A percentile compares a stretch with the other conserved stretches of the same genome.
These are phyloP conservation scores for Cladosporium sp. DNA, from an alignment of 2,329 filamentous ascomycete genomes.

Conservation along the genomic window DNA sequence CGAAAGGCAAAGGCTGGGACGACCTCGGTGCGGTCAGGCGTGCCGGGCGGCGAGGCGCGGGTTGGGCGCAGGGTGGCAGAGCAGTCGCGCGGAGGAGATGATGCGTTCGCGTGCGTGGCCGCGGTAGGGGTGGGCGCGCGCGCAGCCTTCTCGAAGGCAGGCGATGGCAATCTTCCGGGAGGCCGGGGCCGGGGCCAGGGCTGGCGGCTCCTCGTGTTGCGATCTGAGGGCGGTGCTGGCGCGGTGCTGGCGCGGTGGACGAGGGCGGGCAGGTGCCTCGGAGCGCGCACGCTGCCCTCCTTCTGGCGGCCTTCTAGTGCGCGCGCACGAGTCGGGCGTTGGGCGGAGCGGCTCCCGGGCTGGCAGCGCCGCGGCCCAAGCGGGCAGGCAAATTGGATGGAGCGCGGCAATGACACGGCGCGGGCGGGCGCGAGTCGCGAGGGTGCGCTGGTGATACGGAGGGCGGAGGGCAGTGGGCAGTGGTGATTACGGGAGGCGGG, in stretches of 20 bases:
- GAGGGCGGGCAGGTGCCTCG: neutral
- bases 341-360: neutral
- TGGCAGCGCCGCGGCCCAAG: neutral
- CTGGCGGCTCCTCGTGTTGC: slow-evolving; percentile 9
- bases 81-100: too few relatives aligned
- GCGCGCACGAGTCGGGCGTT: too few relatives aligned
- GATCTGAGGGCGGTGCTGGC: slow-evolving; percentile 1
- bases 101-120: slow-evolving; percentile 4
- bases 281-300: neutral
- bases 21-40: too few relatives aligned
- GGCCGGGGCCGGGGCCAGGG: slow-evolving; percentile 3
- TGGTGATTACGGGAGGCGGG: too few relatives aligned
- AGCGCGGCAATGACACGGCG: slow-evolving; percentile 4
- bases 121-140: neutral
- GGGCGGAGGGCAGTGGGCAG: too few relatives aligned
- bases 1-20: too few relatives aligned
- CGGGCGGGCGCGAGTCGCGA: neutral
- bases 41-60: neutral
- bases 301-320: slow-evolving; percentile 14
- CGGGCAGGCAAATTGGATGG: slow-evolving; percentile 10
- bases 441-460: too few relatives aligned
- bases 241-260: neutral
- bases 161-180: slow-evolving; percentile 8
- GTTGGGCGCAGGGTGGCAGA: neutral
- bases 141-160: neutral